Evolutionary conservation across 176 grass and related monocot genomes (phyloP).

Genomic region (Tillandsia fasciculata): DNA sequence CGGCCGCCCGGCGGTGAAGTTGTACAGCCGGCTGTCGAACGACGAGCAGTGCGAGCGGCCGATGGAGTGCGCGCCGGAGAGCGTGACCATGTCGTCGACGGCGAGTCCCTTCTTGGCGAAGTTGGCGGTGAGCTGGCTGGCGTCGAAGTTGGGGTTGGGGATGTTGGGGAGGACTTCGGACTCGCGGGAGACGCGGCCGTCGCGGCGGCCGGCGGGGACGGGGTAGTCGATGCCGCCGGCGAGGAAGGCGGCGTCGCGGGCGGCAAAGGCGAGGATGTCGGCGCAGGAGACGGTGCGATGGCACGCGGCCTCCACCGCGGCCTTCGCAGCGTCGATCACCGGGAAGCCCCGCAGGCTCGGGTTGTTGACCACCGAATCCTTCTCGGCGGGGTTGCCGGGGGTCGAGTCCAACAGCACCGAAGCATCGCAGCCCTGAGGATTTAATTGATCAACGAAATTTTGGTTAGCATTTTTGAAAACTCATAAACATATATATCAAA

Average conservation of each 20-base stretch:
- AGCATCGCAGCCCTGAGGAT: slow-evolving; percentile 32
- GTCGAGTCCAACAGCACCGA: slow-evolving; percentile 42
- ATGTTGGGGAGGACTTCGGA: slow-evolving; percentile 34
- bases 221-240: slow-evolving; percentile 24
- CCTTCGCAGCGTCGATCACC: slow-evolving; percentile 51
- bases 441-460: no score
- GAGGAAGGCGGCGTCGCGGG: slow-evolving; percentile 28
- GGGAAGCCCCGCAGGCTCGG: slow-evolving; percentile 45
- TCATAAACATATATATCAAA: no score
- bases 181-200: slow-evolving; percentile 28
- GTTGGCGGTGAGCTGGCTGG: slow-evolving; percentile 3
- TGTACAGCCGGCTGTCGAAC: slow-evolving; percentile 33
- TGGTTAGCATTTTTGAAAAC: no score
- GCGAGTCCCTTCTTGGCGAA: slow-evolving; percentile 30
- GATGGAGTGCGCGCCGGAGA: slow-evolving; percentile 35
- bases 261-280: slow-evolving; percentile 41
- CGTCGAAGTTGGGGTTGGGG: neutral
- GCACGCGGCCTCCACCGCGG: slow-evolving; percentile 27
- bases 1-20: slow-evolving; percentile 5
- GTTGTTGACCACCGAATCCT: slow-evolving; percentile 27
- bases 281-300: slow-evolving; percentile 56
- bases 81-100: slow-evolving; percentile 32
- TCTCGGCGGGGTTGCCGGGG: slow-evolving; percentile 23
- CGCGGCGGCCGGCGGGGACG: slow-evolving; percentile 35
- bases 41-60: slow-evolving; percentile 40